Percentiles rank a stretch among this genome's conserved stretches.
Conservation (phyloP, 2,329 filamentous ascomycete species). For the Aspergillus neotritici region DNA sequence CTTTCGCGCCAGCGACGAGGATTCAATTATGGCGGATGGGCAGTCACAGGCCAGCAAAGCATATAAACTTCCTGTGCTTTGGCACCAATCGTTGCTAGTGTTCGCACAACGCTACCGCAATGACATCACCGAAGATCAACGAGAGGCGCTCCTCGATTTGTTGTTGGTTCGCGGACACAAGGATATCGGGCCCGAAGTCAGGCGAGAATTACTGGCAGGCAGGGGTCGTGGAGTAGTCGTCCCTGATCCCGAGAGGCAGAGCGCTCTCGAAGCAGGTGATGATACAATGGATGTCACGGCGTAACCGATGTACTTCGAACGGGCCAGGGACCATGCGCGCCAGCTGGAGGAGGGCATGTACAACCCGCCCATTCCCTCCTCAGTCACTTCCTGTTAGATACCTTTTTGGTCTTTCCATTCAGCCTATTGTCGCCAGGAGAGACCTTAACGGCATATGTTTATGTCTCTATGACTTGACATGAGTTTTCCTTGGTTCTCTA, state of each 20-base stretch:
- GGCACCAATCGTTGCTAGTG: constrained; percentile 87
- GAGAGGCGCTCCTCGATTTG: constrained; percentile 83
- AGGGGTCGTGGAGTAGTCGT: constrained; percentile 70
- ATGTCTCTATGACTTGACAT: constrained; percentile 7
- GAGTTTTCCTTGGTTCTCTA: constrained; percentile 6
- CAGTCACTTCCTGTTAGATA: neutral
- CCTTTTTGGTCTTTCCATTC: neutral
- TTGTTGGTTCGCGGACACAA: constrained; percentile 78
- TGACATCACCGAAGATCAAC: constrained; percentile 91
- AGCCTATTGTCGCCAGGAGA: neutral
- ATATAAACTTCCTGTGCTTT: constrained; percentile 77
- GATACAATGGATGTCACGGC: constrained; percentile 79
- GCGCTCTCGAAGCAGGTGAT: constrained; percentile 62
- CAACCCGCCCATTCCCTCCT: too few relatives aligned
- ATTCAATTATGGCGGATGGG: constrained; percentile 45
- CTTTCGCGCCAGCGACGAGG: constrained; percentile 65
- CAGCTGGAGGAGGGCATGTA: too few relatives aligned
- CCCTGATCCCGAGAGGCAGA: constrained; percentile 48
- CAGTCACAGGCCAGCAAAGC: constrained; percentile 47
- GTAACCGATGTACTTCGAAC: constrained; percentile 13
- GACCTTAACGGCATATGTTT: neutral
- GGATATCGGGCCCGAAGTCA: constrained; percentile 83
- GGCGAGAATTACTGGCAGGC: constrained; percentile 81
- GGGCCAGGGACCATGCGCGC: too few relatives aligned
- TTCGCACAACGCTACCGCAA: constrained; percentile 95